These are phyloP conservation scores for Hygrophila difformis DNA, from an alignment of 257 asterid genomes.

Conservation along the genomic window DNA sequence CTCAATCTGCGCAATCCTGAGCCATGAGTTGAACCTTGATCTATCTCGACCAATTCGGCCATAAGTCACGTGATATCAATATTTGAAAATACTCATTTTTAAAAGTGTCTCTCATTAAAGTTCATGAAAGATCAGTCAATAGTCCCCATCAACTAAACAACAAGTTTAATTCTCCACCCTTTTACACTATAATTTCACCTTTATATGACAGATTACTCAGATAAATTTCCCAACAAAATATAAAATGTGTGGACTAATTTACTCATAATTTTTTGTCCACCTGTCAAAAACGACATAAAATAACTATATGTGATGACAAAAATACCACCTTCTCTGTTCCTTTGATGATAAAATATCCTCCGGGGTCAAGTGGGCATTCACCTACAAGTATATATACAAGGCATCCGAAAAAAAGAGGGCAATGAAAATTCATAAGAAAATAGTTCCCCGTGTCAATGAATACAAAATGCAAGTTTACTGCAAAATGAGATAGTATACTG, in stretches of 20 bases:
- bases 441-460: conserved; percentile 5
- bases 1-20: too few species aligned
- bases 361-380: conserved; percentile 98
- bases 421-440: conserved; percentile 3
- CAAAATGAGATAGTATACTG: conserved; percentile 33
- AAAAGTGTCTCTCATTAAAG: conserved; percentile 1
- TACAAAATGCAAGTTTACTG: conserved; percentile 9
- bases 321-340: conserved; percentile 82
- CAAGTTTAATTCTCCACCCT: too few species aligned
- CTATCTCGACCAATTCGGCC: too few species aligned
- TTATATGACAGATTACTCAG: too few species aligned
- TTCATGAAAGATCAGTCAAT: not conserved
- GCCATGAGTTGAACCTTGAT: too few species aligned
- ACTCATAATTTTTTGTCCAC: conserved; percentile 4
- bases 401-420: conserved; percentile 1
- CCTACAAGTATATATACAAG: conserved; percentile 34
- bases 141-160: conserved; percentile 1
- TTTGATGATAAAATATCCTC: conserved; percentile 86
- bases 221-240: too few species aligned
- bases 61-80: too few species aligned
- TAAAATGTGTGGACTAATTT: too few species aligned
- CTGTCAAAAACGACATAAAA: conserved; percentile 14
- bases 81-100: too few species aligned
- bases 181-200: too few species aligned
- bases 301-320: conserved; percentile 10